phyloP scores from a whole-genome alignment of 352 stramenopile genomes.

The Globisporangium nodosum region DNA sequence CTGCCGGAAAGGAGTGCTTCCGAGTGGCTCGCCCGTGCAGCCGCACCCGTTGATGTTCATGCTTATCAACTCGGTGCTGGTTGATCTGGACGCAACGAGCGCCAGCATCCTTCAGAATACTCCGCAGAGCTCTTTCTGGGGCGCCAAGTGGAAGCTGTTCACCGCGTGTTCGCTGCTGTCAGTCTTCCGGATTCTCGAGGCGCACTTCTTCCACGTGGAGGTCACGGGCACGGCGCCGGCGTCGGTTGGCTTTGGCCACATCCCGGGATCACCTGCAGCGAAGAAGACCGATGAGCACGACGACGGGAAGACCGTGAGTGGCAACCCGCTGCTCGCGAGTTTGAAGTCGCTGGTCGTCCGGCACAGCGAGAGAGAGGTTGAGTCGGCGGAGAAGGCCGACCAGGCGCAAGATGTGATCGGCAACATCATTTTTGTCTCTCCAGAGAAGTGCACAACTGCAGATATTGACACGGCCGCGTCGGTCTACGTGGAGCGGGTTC shows the following conservation, averaged over 20 bases:
- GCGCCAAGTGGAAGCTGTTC: conserved; percentile 63
- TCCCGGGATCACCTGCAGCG: conserved; percentile 15
- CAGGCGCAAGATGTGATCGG: conserved; percentile 28
- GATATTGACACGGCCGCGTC: conserved; percentile 40
- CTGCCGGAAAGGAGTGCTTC: conserved; percentile 57
- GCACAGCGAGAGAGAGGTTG: conserved; percentile 30
- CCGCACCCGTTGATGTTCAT: conserved; percentile 86
- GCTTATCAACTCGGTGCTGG: conserved; percentile 79
- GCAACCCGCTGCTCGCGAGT: conserved; percentile 66
- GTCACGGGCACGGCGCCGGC: conserved; percentile 68
- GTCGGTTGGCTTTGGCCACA: conserved; percentile 79
- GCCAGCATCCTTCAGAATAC: conserved; percentile 12
- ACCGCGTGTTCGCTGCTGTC: conserved; percentile 51
- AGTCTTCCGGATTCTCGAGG: conserved; percentile 66
- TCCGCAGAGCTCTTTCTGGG: conserved; percentile 9
- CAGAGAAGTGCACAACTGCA: conserved; percentile 19
- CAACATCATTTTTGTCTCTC: conserved; percentile 34
- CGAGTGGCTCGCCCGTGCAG: conserved; percentile 57
- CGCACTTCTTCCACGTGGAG: conserved; percentile 84
- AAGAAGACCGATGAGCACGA: conserved; percentile 14
- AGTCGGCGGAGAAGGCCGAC: conserved; percentile 5
- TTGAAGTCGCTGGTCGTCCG: conserved; percentile 61
- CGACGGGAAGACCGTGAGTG: conserved; percentile 12
- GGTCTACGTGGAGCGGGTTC: conserved; percentile 48
- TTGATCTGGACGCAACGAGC: conserved; percentile 31